These are phyloP conservation scores for Letharia lupina DNA, from an alignment of 495 filamentous ascomycete genomes.

Conservation along the genomic window DNA sequence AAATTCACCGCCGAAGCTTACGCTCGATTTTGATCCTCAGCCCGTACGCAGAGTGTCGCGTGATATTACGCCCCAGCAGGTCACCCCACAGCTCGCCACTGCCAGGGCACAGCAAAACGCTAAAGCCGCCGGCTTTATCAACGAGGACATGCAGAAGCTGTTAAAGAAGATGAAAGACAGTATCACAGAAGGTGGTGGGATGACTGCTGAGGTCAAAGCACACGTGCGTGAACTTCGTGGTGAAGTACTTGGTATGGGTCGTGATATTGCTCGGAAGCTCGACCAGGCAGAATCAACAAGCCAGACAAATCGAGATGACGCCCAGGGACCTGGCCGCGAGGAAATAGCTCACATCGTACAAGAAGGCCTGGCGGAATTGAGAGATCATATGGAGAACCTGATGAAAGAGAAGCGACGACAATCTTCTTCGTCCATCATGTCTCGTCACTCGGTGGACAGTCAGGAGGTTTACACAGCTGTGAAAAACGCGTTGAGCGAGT, in stretches of 20 bases:
- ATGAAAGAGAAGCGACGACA: conserved; percentile 67
- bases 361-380: conserved; percentile 69
- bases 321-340: conserved; percentile 46
- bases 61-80: conserved; percentile 10
- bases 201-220: conserved; percentile 84
- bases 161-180: conserved; percentile 80
- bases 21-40: conserved; percentile 37
- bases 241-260: conserved; percentile 88
- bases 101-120: conserved; percentile 23
- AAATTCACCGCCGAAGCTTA: conserved; percentile 37
- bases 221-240: conserved; percentile 81
- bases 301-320: conserved; percentile 40
- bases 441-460: conserved; percentile 53
- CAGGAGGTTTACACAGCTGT: conserved; percentile 76
- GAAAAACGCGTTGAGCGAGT: conserved; percentile 65
- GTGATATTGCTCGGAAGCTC: conserved; percentile 74
- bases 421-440: conserved; percentile 44
- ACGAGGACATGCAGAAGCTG: conserved; percentile 66
- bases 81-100: conserved; percentile 12
- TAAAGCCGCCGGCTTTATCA: conserved; percentile 37
- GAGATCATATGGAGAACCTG: conserved; percentile 65
- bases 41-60: conserved; percentile 4
- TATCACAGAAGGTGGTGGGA: conserved; percentile 71
- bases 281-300: conserved; percentile 51
- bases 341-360: conserved; percentile 73